Percentiles rank a stretch among this genome's conserved stretches.
These are phyloP conservation scores for Triadica sebifera DNA, from an alignment of 345 rosid genomes.

Conservation along the genomic window DNA sequence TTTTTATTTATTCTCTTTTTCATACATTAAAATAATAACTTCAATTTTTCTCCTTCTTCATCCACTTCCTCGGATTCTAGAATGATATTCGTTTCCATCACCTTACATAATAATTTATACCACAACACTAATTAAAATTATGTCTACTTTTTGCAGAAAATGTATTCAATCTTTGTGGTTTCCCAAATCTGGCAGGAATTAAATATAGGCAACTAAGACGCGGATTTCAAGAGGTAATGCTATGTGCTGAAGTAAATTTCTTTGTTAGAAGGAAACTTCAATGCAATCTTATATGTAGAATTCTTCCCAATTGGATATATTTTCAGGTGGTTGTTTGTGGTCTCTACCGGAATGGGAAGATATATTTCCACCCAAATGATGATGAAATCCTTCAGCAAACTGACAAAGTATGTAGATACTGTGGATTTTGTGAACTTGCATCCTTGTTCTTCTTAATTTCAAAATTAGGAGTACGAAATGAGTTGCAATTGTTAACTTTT, in stretches of 20 bases:
- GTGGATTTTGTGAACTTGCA: constrained; percentile 14
- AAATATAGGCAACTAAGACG: constrained; percentile 64
- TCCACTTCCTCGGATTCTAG: not conserved
- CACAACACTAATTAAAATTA: constrained; percentile 26
- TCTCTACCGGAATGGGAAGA: constrained; percentile 66
- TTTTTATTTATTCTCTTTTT: not conserved
- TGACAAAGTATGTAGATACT: constrained; percentile 56
- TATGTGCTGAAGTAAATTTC: constrained; percentile 11
- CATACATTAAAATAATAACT: not conserved
- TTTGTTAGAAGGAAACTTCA: constrained; percentile 5
- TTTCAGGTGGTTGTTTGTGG: constrained; percentile 93
- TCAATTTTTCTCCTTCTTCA: not conserved
- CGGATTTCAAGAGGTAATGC: constrained; percentile 70
- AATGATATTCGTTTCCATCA: constrained; percentile 10
- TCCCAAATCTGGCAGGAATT: constrained; percentile 70
- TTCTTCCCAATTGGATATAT: constrained; percentile 16
- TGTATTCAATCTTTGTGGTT: constrained; percentile 80
- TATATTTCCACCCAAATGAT: constrained; percentile 81
- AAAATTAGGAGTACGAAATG: not conserved
- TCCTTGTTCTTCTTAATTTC: not conserved
- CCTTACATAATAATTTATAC: constrained; percentile 7
- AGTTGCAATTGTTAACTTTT: constrained; percentile 1
- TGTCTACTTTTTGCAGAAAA: constrained; percentile 66
- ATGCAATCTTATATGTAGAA: constrained; percentile 2
- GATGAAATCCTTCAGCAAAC: constrained; percentile 62